Evolutionary conservation across 371 early-diverging fungal genomes (phyloP).

Genomic region (Mortierella sp.): DNA sequence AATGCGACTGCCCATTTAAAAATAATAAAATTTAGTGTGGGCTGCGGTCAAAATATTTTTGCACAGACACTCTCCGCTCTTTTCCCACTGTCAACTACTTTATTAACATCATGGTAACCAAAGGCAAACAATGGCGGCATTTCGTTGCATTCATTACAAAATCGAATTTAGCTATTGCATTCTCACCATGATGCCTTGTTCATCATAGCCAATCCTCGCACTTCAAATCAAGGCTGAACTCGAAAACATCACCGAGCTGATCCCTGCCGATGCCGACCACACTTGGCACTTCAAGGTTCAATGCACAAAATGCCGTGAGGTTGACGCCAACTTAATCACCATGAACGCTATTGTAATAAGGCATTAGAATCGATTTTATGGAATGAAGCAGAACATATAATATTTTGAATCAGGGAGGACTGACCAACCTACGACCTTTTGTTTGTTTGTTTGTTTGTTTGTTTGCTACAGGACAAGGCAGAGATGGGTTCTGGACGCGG

Average conservation of each 20-base stretch:
- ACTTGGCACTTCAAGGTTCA: slow-evolving; percentile 88
- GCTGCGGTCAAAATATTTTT: too few species aligned
- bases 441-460: neutral
- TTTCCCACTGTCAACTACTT: too few species aligned
- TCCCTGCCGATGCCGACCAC: slow-evolving; percentile 70
- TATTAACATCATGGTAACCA: too few species aligned
- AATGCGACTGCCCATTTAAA: neutral
- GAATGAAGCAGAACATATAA: too few species aligned
- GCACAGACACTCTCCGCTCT: neutral
- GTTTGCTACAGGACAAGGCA: slow-evolving; percentile 36
- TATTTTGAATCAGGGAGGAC: too few species aligned
- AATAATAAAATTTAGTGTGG: neutral
- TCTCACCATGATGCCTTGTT: too few species aligned
- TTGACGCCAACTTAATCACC: slow-evolving; percentile 80
- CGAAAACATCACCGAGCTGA: slow-evolving; percentile 82
- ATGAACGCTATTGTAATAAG: slow-evolving; percentile 76
- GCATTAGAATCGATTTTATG: neutral
- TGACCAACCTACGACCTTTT: slow-evolving; percentile 1
- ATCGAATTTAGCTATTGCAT: too few species aligned
- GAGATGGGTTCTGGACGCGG: slow-evolving; percentile 70
- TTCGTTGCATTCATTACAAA: too few species aligned
- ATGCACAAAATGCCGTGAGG: slow-evolving; percentile 88
- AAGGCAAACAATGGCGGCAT: too few species aligned
- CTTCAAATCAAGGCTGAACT: slow-evolving; percentile 84
- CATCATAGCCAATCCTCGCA: slow-evolving; percentile 58